These are phyloP conservation scores for Cryptosporidium muris DNA, from an alignment of 169 alveolate species.

Conservation along the genomic window DNA sequence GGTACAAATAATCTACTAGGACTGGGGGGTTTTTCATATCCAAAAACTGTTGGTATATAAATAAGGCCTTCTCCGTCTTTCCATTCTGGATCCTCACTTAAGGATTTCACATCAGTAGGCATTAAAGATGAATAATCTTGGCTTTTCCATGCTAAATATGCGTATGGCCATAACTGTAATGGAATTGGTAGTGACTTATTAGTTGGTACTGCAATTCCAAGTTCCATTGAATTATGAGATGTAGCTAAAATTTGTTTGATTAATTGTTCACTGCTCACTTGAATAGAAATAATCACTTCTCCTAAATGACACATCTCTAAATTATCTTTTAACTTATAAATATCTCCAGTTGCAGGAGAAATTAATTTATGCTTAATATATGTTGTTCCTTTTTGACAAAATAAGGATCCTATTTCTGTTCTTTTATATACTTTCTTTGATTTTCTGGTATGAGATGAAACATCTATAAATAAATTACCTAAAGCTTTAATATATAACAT, in stretches of 20 bases:
- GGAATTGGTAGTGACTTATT: background rate
- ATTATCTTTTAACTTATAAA: too few species aligned
- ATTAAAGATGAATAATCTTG: background rate
- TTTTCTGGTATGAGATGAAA: background rate
- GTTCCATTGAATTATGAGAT: background rate
- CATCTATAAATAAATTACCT: background rate
- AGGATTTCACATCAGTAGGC: conserved; percentile 1
- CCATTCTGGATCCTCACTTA: conserved; percentile 6
- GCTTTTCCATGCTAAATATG: conserved; percentile 12
- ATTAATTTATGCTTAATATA: background rate
- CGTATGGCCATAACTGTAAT: conserved; percentile 12
- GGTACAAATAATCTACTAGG: conserved; percentile 3
- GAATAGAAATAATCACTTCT: background rate
- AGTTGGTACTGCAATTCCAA: background rate
- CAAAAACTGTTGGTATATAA: background rate
- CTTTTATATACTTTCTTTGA: background rate
- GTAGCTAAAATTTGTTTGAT: conserved; percentile 13
- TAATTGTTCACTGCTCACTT: background rate
- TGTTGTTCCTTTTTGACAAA: background rate
- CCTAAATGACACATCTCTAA: too few species aligned
- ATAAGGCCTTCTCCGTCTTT: background rate
- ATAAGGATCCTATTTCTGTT: background rate
- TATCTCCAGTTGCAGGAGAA: background rate
- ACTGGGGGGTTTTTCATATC: background rate
- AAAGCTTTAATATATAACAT: background rate